Percentiles rank a stretch among this genome's conserved stretches.
phyloP scores from a whole-genome alignment of 1,139 yeast genomes.

The Blastobotrys buckinghamii region DNA sequence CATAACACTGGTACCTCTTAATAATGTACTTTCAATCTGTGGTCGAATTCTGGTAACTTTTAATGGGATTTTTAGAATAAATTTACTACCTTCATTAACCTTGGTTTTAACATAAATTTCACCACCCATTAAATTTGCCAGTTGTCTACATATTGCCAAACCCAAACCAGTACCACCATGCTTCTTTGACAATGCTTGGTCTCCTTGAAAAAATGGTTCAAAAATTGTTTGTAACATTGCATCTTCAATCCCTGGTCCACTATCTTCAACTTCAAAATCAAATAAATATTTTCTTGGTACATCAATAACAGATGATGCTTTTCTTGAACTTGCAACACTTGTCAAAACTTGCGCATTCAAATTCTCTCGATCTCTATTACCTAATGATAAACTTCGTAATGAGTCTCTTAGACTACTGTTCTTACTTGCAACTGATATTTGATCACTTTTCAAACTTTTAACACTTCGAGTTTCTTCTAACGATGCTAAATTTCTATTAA shows the following conservation, averaged over 20 bases:
- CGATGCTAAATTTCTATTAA: slow-evolving; percentile 2
- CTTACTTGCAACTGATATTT: not conserved
- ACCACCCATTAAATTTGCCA: slow-evolving; percentile 74
- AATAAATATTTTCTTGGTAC: slow-evolving; percentile 26
- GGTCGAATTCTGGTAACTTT: slow-evolving; percentile 19
- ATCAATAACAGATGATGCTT: not conserved
- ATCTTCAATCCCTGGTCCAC: slow-evolving; percentile 89
- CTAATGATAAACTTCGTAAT: not conserved
- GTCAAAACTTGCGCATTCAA: not conserved
- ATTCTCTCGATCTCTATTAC: too few relatives aligned
- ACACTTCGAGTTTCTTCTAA: slow-evolving; percentile 1
- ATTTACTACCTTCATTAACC: slow-evolving; percentile 74
- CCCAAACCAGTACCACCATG: slow-evolving; percentile 97
- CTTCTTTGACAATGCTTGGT: slow-evolving; percentile 84
- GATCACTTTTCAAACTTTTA: not conserved
- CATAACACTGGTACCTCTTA: slow-evolving; percentile 6
- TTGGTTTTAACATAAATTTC: slow-evolving; percentile 60
- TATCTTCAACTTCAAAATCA: slow-evolving; percentile 75
- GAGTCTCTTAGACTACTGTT: not conserved
- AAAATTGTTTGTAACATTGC: slow-evolving; percentile 76
- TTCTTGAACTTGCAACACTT: not conserved
- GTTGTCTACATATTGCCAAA: slow-evolving; percentile 83
- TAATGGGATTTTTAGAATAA: slow-evolving; percentile 67
- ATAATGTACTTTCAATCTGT: not conserved
- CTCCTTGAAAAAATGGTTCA: slow-evolving; percentile 96